Conservation (phyloP, 371 early-diverging fungal species). For the Aphelidium insulamus region DNA sequence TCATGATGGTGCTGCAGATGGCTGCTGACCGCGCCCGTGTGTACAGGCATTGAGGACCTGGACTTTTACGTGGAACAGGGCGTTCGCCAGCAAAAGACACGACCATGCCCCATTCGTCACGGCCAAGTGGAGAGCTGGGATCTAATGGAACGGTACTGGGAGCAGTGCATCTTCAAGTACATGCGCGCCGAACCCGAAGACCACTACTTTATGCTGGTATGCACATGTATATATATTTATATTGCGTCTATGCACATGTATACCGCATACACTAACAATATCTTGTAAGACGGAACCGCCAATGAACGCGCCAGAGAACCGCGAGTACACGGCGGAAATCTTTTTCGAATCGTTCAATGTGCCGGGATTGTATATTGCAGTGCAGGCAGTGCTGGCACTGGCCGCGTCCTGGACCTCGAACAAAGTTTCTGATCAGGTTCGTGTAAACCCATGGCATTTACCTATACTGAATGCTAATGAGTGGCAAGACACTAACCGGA, state of each 20-base stretch:
- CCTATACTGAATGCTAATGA: no score
- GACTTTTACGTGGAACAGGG: conserved; percentile 90
- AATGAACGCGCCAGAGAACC: conserved; percentile 73
- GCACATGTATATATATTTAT: conserved; percentile 1
- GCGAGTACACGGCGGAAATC: conserved; percentile 80
- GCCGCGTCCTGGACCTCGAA: conserved; percentile 73
- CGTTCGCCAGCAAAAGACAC: no score
- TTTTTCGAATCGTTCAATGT: conserved; percentile 81
- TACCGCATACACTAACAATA: not conserved
- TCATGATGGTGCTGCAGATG: no score
- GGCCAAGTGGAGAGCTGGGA: conserved; percentile 85
- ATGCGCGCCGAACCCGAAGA: conserved; percentile 94
- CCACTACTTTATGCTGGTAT: conserved; percentile 59
- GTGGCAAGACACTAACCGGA: conserved; percentile 69
- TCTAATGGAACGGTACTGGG: conserved; percentile 85
- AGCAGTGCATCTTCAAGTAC: conserved; percentile 89
- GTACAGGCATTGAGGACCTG: conserved; percentile 90
- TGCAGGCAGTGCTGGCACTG: conserved; percentile 75
- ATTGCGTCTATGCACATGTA: not conserved
- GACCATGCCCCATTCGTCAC: conserved; percentile 70
- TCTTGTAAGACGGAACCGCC: conserved; percentile 62
- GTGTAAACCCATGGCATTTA: no score
- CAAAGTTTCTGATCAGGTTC: conserved; percentile 42
- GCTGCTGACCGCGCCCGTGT: no score
- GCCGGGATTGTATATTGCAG: conserved; percentile 73